Base-by-base conservation (phyloP, 2,329 filamentous ascomycete species). In the Microcyclosporella mali region DNA sequence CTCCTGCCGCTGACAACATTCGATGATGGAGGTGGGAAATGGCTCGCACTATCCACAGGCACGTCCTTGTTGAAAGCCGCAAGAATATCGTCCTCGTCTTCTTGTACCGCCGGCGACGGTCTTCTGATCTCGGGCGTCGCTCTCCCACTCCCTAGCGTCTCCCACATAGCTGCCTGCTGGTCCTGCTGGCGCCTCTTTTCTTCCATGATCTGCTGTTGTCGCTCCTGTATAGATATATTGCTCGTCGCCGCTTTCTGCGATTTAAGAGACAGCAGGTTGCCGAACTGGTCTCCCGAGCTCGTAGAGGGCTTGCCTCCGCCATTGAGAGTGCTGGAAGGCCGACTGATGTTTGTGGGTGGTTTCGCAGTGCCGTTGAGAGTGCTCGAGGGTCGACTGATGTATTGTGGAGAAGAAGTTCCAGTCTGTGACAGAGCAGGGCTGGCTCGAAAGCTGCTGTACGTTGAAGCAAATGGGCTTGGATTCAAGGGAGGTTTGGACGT, bases 151-250 rank as follows among this genome's bases (percentile, higher is more conserved):
- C 88, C 95, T 47, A 90, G 81, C 21, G 78, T 75, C 52, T 92
- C 86, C 56, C 82, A 77, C 61, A 82, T 78, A 56, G 75, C 82
- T 56, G 75, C 78, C 59, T 79, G 78, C 61, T 89, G 83, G 45
- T 82, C 83, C 47, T 88, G 85, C 62, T 90, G 85, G 46, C 77
- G 78, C 49, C 79, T 77, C 64, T 87, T 85, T 57, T 88, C 82
- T 64, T 94, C 86, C 52, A 85, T 78, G 52, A 95, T 67, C 48
- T 79, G 84, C 57, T 70, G 75, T 62, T 84, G 81, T 40, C 79
- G 75, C 57, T 83, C 79, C 42, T 77, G 68, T 7, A 84, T 69
- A 2, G 79, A 79, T 12, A 95, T 71, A 51, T 84, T 92, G 63
- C 81, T 83, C n/a, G 28, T 77, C 41, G 68, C 52, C 60, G 47